Evolutionary conservation across 2,329 filamentous ascomycete species (phyloP), one percentile per base, ranked within the genome.

Genomic region (Aspergillus udagawae): DNA sequence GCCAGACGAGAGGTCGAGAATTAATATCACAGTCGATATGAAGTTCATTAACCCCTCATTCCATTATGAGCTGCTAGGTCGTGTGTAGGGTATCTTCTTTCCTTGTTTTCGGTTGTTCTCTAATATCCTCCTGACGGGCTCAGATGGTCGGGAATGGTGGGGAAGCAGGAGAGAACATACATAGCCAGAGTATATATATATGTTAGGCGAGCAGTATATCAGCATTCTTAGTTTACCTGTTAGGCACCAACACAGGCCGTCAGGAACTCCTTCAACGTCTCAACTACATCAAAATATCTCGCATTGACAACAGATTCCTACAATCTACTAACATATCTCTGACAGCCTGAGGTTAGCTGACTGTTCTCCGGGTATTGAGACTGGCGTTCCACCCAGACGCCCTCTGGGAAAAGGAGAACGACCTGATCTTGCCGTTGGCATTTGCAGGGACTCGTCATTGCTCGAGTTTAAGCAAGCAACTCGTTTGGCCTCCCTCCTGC

Each of bases 1-100:
- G 66, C 60, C 64, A 47, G 65, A 69, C 53, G 69, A 73, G 66
- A 73, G 70, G 72, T 55, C 44, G 44, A 47, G 44, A 47, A 47
- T 57, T 42, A 60, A 57, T 58, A 55, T 58, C 50, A 54, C 60
- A 55, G 52, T 59, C 27, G 51, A 59, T 44, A 59, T 53, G 58
- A 52, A 28, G 41, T 44, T 49, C 54, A 51, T 42, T 29, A 35
- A 25, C 48, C 49, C 52, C 45, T 57, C 17, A 23, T 58, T 35
- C 29, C 53, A 45, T 41, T 38, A 27, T 51, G 35, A 28, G 49
- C 32, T 51, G 4, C 32, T 38, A 38, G 32, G 32, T 17, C 14
- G 14, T 38, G 2, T 14, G 32, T 38, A 17, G 17, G 14, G n/a
- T 14, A 35, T 38, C 14, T 38, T 7, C 14, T 38, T 38, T 3